Conservation (phyloP, 176 grass and related monocot species). For the Rhynchospora breviuscula region DNA sequence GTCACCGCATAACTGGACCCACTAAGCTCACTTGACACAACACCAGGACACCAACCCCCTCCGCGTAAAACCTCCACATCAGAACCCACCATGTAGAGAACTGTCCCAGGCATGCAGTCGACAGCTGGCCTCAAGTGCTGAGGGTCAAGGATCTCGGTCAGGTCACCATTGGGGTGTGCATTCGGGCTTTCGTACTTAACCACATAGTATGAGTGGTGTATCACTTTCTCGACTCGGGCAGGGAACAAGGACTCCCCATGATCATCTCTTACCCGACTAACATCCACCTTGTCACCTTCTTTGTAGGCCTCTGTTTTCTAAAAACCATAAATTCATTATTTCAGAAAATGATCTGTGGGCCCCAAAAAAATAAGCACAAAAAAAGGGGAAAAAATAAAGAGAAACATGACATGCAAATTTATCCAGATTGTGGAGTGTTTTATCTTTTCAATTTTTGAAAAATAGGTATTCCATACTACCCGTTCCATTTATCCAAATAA, state of each 20-base stretch:
- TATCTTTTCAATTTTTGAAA: too few relatives aligned
- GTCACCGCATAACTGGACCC: slow-evolving; percentile 1
- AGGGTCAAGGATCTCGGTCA: slow-evolving; percentile 20
- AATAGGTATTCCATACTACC: too few relatives aligned
- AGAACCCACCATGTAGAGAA: neutral
- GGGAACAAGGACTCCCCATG: slow-evolving; percentile 21
- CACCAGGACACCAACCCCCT: slow-evolving; percentile 14
- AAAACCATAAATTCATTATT: neutral
- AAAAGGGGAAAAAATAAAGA: neutral
- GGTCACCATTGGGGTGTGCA: neutral
- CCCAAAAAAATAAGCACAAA: too few relatives aligned
- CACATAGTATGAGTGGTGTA: neutral
- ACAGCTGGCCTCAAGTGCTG: neutral
- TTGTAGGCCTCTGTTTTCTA: neutral
- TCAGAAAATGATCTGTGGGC: neutral
- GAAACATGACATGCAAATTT: too few relatives aligned
- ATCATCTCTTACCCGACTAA: neutral
- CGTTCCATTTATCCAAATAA: too few relatives aligned
- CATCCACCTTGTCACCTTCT: slow-evolving; percentile 23
- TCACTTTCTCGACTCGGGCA: slow-evolving; percentile 1
- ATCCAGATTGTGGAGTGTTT: too few relatives aligned
- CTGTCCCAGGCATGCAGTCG: neutral
- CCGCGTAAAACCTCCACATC: slow-evolving; percentile 25
- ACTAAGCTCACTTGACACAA: neutral
- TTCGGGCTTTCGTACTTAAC: slow-evolving; percentile 21